These are phyloP conservation scores for Entamoeba moshkovskii DNA, from an alignment of 208 protist species.

Conservation along the genomic window DNA sequence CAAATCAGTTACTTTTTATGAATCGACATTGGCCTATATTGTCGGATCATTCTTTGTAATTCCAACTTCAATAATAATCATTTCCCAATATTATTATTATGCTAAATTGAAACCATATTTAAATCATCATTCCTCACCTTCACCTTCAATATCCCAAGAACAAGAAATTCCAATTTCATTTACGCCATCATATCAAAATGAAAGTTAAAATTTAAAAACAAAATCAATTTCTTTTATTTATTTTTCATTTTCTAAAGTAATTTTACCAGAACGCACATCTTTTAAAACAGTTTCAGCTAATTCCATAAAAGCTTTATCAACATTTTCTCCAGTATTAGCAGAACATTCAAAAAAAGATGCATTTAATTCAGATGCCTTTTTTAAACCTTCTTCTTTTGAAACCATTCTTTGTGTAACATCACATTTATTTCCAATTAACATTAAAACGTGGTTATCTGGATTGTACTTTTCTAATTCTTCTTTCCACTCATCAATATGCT, in stretches of 20 bases:
- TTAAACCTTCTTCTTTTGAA: background rate
- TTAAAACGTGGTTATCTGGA: background rate
- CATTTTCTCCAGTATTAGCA: background rate
- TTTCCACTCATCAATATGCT: slow-evolving; percentile 30
- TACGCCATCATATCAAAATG: no score
- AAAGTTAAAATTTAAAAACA: no score
- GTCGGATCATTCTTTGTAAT: background rate
- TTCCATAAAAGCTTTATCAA: background rate
- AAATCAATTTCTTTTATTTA: no score
- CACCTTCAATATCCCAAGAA: no score
- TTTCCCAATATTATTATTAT: background rate
- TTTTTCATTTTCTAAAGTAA: no score
- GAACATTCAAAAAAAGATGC: background rate
- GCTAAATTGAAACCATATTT: no score
- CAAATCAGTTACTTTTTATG: background rate
- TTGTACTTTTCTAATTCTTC: slow-evolving; percentile 25
- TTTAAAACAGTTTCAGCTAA: background rate
- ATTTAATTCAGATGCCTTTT: background rate
- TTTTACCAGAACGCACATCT: background rate
- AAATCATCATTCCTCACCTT: no score
- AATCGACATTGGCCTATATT: background rate
- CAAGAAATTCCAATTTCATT: no score
- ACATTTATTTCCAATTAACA: slow-evolving; percentile 36
- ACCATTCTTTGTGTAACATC: slow-evolving; percentile 16
- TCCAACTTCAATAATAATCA: background rate